Percentiles rank a stretch among this genome's conserved stretches.
Evolutionary conservation across 345 rosid species (phyloP).

Genomic region (Raphanus sativus): DNA sequence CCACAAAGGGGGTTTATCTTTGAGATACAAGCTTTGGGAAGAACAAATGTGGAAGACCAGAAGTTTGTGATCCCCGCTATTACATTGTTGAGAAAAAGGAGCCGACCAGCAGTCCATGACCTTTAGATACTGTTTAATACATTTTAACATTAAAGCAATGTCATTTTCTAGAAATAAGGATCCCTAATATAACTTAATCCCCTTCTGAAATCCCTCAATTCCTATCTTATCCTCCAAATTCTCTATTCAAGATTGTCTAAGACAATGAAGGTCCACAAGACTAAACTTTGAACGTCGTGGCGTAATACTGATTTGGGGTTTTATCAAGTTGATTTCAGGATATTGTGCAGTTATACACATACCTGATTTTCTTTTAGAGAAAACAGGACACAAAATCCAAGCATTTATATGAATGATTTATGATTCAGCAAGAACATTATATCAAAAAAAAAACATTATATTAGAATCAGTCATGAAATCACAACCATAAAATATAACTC

Average conservation of each 20-base stretch:
- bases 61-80: no score
- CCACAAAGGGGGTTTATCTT: no score
- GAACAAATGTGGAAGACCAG: no score
- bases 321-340: no score
- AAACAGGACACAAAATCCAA: background rate
- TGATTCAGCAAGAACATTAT: slow-evolving; percentile 2
- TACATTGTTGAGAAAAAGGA: no score
- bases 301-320: no score
- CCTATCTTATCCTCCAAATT: background rate
- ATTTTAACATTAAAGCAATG: background rate
- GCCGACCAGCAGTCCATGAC: no score
- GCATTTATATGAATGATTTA: background rate
- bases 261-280: background rate
- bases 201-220: background rate
- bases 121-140: no score
- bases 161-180: background rate
- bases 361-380: no score
- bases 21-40: no score
- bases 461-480: background rate
- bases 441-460: background rate
- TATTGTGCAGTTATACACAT: no score
- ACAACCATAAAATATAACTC: background rate
- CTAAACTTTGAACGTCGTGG: background rate
- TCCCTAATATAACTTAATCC: background rate
- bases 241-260: background rate